These are phyloP conservation scores for Ogataea angusta DNA, from an alignment of 805 yeast genomes.

Conservation along the genomic window DNA sequence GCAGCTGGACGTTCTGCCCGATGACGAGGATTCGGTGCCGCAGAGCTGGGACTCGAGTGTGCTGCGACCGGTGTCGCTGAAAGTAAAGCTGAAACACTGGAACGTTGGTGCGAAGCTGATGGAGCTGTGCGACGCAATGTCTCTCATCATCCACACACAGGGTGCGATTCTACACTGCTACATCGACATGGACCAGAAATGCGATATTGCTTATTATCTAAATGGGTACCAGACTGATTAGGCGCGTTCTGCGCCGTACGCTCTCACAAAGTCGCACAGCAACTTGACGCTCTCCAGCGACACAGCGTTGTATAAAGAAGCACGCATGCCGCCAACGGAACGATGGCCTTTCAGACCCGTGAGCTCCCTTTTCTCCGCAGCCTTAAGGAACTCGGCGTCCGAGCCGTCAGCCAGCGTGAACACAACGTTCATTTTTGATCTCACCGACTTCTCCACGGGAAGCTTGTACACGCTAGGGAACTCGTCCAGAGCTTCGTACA, in stretches of 20 bases:
- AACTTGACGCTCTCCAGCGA: slow-evolving; percentile 53
- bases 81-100: slow-evolving; percentile 64
- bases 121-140: slow-evolving; percentile 57
- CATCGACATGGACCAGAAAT: slow-evolving; percentile 60
- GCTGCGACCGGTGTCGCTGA: slow-evolving; percentile 40
- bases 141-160: slow-evolving; percentile 48
- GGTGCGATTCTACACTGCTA: slow-evolving; percentile 65
- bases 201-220: slow-evolving; percentile 63
- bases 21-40: slow-evolving; percentile 17
- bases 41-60: slow-evolving; percentile 11
- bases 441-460: slow-evolving; percentile 59
- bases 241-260: slow-evolving; percentile 47
- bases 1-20: slow-evolving; percentile 40
- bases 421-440: slow-evolving; percentile 92
- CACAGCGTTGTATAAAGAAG: slow-evolving; percentile 89
- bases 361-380: slow-evolving; percentile 57
- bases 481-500: slow-evolving; percentile 65
- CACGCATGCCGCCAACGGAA: slow-evolving; percentile 96
- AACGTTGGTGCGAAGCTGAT: slow-evolving; percentile 59
- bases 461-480: slow-evolving; percentile 62
- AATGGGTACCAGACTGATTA: slow-evolving; percentile 31
- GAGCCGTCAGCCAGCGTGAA: slow-evolving; percentile 65
- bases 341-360: slow-evolving; percentile 92
- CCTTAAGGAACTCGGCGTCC: slow-evolving; percentile 67
- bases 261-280: slow-evolving; percentile 53